Conservation (phyloP, 2,329 filamentous ascomycete genomes). For the Canariomyces notabilis region DNA sequence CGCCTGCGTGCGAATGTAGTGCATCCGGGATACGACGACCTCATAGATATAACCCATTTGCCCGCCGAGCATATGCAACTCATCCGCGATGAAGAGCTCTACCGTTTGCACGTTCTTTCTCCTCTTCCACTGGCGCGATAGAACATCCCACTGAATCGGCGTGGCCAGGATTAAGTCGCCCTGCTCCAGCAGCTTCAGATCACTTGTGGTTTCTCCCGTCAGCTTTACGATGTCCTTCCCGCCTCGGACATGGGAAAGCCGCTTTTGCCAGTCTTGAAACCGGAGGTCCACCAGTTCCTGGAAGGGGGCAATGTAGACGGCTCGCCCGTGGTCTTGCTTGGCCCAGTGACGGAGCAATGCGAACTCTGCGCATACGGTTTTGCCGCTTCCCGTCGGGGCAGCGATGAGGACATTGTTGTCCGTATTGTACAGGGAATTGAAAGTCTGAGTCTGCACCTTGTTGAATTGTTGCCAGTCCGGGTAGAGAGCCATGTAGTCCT, state of each 20-base stretch:
- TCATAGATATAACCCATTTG: slow-evolving; percentile 87
- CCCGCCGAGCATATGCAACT: slow-evolving; percentile 88
- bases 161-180: slow-evolving; percentile 90
- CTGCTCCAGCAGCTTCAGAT: slow-evolving; percentile 80
- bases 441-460: slow-evolving; percentile 94
- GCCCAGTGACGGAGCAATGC: slow-evolving; percentile 85
- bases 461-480: slow-evolving; percentile 86
- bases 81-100: slow-evolving; percentile 88
- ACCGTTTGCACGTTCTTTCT: slow-evolving; percentile 92
- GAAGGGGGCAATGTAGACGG: slow-evolving; percentile 91
- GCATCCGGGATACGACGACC: slow-evolving; percentile 95
- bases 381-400: slow-evolving; percentile 89
- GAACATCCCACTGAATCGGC: slow-evolving; percentile 88
- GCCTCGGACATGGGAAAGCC: slow-evolving; percentile 65
- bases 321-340: slow-evolving; percentile 64
- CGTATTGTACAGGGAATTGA: slow-evolving; percentile 85
- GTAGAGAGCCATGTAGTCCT: slow-evolving; percentile 78
- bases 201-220: slow-evolving; percentile 85
- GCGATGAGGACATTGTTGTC: slow-evolving; percentile 93
- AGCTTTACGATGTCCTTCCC: slow-evolving; percentile 91
- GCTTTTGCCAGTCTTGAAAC: slow-evolving; percentile 77
- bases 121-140: slow-evolving; percentile 94
- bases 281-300: slow-evolving; percentile 85
- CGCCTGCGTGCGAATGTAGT: slow-evolving; percentile 86
- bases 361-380: slow-evolving; percentile 95